These are phyloP conservation scores for Plenodomus biglobosus DNA, from an alignment of 2,329 filamentous ascomycete genomes.

Conservation along the genomic window DNA sequence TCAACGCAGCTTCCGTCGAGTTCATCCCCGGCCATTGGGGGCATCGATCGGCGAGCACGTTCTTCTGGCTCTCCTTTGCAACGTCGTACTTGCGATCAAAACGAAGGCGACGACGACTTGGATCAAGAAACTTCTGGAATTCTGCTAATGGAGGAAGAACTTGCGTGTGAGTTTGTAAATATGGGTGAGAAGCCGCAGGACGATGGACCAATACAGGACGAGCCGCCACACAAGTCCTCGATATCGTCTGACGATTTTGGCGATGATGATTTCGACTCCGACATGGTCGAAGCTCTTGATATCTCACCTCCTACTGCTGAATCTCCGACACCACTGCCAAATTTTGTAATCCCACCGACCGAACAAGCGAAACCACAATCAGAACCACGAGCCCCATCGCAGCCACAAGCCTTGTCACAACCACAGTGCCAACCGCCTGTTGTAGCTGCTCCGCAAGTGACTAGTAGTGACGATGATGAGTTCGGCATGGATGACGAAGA, in stretches of 20 bases:
- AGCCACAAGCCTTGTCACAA: neutral
- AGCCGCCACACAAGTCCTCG: conserved; percentile 11
- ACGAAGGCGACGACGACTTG: conserved; percentile 1
- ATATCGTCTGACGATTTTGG: conserved; percentile 42
- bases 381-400: neutral
- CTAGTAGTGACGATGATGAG: conserved; percentile 46
- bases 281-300: conserved; percentile 39
- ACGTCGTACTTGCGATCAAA: conserved; percentile 22
- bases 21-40: conserved; percentile 51
- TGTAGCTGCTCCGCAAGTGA: neutral
- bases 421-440: conserved; percentile 1
- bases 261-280: conserved; percentile 39
- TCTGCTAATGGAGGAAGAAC: conserved; percentile 6
- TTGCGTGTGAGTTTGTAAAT: conserved; percentile 4
- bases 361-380: conserved; percentile 7
- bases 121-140: conserved; percentile 8
- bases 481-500: conserved; percentile 52
- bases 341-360: conserved; percentile 6
- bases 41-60: conserved; percentile 15
- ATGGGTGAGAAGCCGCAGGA: conserved; percentile 7
- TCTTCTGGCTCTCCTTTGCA: conserved; percentile 37
- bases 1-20: conserved; percentile 46
- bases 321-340: conserved; percentile 7
- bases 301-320: conserved; percentile 14
- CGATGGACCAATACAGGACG: conserved; percentile 3